Conservation (phyloP, 2,329 filamentous ascomycete genomes). For the Trichoderma afroharzianum region DNA sequence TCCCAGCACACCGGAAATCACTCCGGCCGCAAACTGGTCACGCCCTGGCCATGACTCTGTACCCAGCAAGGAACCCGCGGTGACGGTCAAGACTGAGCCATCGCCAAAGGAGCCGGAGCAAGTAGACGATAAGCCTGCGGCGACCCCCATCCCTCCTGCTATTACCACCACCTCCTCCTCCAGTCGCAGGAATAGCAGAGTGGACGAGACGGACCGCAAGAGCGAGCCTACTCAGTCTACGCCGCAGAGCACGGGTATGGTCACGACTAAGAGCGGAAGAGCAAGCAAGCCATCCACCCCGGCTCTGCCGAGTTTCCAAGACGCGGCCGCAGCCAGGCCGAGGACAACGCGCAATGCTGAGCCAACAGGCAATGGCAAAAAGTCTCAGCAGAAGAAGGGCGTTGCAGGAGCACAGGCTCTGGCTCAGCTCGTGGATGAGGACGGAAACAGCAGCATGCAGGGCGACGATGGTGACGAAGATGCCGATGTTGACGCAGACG, state of each 20-base stretch:
- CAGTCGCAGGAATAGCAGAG: slow-evolving; percentile 42
- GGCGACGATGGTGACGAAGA: slow-evolving; percentile 36
- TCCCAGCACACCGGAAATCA: slow-evolving; percentile 36
- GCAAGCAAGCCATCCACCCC: slow-evolving; percentile 66
- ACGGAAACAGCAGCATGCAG: slow-evolving; percentile 41
- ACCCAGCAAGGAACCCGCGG: slow-evolving; percentile 45
- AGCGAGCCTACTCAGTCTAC: slow-evolving; percentile 45
- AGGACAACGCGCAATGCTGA: slow-evolving; percentile 50
- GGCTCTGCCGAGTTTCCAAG: slow-evolving; percentile 54
- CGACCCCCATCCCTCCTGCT: slow-evolving; percentile 22
- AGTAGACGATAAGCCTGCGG: slow-evolving; percentile 21
- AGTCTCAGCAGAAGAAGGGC: slow-evolving; percentile 59
- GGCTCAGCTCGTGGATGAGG: slow-evolving; percentile 38
- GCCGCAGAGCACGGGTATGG: slow-evolving; percentile 38
- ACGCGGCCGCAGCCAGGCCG: slow-evolving; percentile 46
- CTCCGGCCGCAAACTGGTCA: slow-evolving; percentile 29
- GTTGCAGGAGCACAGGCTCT: slow-evolving; percentile 38
- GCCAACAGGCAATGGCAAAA: slow-evolving; percentile 40
- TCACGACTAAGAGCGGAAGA: slow-evolving; percentile 63
- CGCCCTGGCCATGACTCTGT: slow-evolving; percentile 44
- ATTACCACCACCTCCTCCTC: slow-evolving; percentile 27
- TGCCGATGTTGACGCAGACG: slow-evolving; percentile 65
- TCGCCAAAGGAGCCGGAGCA: slow-evolving; percentile 31
- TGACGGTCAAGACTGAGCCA: slow-evolving; percentile 32
- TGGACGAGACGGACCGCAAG: slow-evolving; percentile 36